Evolutionary conservation across 768 basidiomycete genomes (phyloP), one percentile per base, ranked within the genome.

Genomic region (Holtermannia corniformis): DNA sequence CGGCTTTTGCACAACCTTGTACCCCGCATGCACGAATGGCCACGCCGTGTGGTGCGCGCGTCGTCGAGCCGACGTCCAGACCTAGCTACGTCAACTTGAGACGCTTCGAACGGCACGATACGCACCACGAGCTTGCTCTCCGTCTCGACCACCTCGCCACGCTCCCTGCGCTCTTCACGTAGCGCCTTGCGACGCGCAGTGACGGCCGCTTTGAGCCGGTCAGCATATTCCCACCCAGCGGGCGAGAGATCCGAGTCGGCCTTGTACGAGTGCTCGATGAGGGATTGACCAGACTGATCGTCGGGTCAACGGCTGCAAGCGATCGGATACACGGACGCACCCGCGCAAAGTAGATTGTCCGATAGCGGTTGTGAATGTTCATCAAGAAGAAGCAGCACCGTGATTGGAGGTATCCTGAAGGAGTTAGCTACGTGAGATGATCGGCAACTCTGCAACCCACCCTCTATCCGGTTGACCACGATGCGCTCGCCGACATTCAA

Each of bases 261-360:
- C 74, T 92, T 93, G 78, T 92, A 97, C 4, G 93, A 97, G 69
- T 97, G 95, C 70, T 99, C 95, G 62, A 96, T 91, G 53, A 96
- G 77, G 12, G 90, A 93, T 78, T 92, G 91, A n/a, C 95, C 95
- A 16, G 92, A 93, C 91, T 95, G 62, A 41, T 47, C n/a, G 12
- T n/a, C 24, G 27, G 16, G 41, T 57, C 16, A 56, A 41, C 41
- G 16, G 22, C 25, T 19, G 14, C 41, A 13, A 3, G 20, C 16
- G 20, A 41, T 11, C 13, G 27, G 25, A 7, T 50, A 32, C 19
- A 4, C 11, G 3, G 5, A 71, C 86, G 56, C 67, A 95, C 92
- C 40, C 93, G 77, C 3, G 93, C 93, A 74, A 99, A 96, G 72
- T 92, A 97, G 58, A 99, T 99, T 44, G 85, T 90, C 20, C 93